Evolutionary conservation across 768 basidiomycete species (phyloP).

Genomic region (Suillus spraguei): DNA sequence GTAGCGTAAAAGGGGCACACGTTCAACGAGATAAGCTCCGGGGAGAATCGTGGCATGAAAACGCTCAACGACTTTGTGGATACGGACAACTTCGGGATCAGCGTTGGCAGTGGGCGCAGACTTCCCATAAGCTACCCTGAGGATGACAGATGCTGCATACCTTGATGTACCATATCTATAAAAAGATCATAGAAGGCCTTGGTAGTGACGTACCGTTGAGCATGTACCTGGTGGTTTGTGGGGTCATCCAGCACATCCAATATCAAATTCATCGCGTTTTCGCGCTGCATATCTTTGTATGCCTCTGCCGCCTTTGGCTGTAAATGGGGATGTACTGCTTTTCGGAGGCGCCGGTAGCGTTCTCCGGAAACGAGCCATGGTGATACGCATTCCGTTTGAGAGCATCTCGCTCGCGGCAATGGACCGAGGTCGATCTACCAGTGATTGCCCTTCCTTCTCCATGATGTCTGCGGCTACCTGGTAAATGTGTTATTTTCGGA

Average conservation of each 20-base stretch:
- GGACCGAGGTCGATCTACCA: conserved; percentile 50
- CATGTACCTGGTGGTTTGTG: conserved; percentile 15
- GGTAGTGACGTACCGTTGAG: conserved; percentile 16
- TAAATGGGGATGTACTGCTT: conserved; percentile 55
- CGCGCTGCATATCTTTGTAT: conserved; percentile 49
- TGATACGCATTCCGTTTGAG: conserved; percentile 54
- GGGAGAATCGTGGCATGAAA: conserved; percentile 34
- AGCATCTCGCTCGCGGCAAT: conserved; percentile 58
- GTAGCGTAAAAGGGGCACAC: conserved; percentile 37
- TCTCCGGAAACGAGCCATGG: conserved; percentile 53
- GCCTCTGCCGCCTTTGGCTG: conserved; percentile 47
- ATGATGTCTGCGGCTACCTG: conserved; percentile 59
- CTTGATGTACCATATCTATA: conserved; percentile 13
- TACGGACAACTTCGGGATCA: conserved; percentile 16
- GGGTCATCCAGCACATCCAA: conserved; percentile 25
- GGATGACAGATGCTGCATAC: conserved; percentile 24
- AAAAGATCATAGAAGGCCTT: background rate
- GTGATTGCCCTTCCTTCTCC: conserved; percentile 58
- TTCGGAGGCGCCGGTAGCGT: conserved; percentile 55
- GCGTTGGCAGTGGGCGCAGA: conserved; percentile 20
- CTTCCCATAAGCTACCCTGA: conserved; percentile 31
- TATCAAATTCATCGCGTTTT: conserved; percentile 23
- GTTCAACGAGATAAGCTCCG: conserved; percentile 36
- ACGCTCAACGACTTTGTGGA: conserved; percentile 24
- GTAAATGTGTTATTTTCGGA: conserved; percentile 39